Conservation (phyloP, 208 protist species). For the Trypanosoma cruzi region DNA sequence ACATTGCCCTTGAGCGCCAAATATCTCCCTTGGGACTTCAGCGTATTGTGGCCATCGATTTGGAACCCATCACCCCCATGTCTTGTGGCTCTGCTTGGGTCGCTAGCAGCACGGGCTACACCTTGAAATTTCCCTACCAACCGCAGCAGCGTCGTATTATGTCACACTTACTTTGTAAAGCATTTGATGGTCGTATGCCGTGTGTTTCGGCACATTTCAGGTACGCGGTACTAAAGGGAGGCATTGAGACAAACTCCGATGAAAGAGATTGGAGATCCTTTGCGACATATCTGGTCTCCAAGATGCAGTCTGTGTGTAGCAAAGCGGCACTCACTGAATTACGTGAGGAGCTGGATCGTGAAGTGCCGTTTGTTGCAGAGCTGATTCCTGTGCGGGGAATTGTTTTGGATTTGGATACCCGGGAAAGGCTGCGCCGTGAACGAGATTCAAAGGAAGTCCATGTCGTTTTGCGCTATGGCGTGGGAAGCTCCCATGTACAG, state of each 20-base stretch:
- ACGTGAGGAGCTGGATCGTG: conserved; percentile 68
- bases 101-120: conserved; percentile 84
- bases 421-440: conserved; percentile 69
- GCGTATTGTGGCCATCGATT: conserved; percentile 77
- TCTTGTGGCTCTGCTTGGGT: conserved; percentile 65
- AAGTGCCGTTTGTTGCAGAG: conserved; percentile 79
- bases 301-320: conserved; percentile 61
- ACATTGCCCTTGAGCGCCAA: conserved; percentile 54
- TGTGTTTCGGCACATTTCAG: conserved; percentile 55
- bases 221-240: conserved; percentile 76
- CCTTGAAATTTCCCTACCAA: conserved; percentile 68
- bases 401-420: conserved; percentile 47
- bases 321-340: conserved; percentile 24
- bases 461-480: conserved; percentile 54
- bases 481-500: conserved; percentile 82
- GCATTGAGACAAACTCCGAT: conserved; percentile 64
- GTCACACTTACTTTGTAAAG: conserved; percentile 54
- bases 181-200: conserved; percentile 75
- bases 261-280: conserved; percentile 90
- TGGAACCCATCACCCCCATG: conserved; percentile 75
- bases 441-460: conserved; percentile 74
- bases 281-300: conserved; percentile 70
- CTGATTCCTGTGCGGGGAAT: conserved; percentile 83
- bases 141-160: conserved; percentile 74
- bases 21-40: conserved; percentile 64